phyloP scores from a whole-genome alignment of 495 filamentous ascomycete genomes.

The Penicillium verhagenii region DNA sequence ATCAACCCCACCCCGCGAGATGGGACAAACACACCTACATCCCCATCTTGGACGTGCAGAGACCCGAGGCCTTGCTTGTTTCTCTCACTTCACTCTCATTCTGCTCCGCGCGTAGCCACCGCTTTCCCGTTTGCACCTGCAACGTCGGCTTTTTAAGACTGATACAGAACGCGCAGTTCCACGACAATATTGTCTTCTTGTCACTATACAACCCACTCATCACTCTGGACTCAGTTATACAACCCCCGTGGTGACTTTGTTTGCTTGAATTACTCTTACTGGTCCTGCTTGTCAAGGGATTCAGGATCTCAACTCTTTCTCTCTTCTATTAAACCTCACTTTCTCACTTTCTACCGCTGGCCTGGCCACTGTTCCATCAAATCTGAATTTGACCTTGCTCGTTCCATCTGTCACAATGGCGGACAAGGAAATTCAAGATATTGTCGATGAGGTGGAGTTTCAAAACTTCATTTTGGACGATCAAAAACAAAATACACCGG shows the following conservation, averaged over 20 bases:
- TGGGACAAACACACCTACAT: not conserved
- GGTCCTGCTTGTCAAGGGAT: no score
- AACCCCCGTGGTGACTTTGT: not conserved
- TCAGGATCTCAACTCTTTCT: not conserved
- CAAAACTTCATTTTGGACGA: slow-evolving; percentile 34
- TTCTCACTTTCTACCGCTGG: not conserved
- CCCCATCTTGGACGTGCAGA: not conserved
- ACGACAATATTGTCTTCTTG: not conserved
- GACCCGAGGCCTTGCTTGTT: not conserved
- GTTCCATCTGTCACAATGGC: slow-evolving; percentile 1
- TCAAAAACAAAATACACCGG: slow-evolving; percentile 22
- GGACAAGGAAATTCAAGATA: slow-evolving; percentile 5
- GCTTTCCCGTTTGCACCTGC: slow-evolving; percentile 7
- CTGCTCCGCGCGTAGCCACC: not conserved
- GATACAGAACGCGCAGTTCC: not conserved
- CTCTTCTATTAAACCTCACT: not conserved
- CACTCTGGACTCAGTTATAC: not conserved
- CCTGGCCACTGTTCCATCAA: not conserved
- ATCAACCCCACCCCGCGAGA: not conserved
- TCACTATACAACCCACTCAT: not conserved
- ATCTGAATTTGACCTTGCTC: not conserved
- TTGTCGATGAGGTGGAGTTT: slow-evolving; percentile 31
- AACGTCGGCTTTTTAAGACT: not conserved
- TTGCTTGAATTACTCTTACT: no score
- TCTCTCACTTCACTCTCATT: not conserved